Conservation (phyloP, 73 alveolate species). For the Stentor coeruleus region DNA sequence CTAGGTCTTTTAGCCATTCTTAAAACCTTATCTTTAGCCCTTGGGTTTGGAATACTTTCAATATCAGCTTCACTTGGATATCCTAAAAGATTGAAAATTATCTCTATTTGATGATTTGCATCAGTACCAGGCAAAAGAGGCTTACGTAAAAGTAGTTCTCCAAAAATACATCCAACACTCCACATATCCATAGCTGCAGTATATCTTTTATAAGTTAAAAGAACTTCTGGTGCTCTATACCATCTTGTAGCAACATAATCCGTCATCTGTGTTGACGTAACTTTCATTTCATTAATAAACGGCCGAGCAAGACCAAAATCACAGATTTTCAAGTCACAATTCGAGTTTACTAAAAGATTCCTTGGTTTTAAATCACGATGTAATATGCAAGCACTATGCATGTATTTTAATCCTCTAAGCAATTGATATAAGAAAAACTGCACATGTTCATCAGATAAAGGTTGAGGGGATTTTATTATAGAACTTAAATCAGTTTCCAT, state of each 20-base stretch:
- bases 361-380: conserved; percentile 62
- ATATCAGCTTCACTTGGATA: conserved; percentile 55
- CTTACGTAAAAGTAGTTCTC: conserved; percentile 72
- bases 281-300: conserved; percentile 31
- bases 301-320: conserved; percentile 40
- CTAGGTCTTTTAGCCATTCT: conserved; percentile 25
- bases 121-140: conserved; percentile 80
- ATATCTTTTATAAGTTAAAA: conserved; percentile 27
- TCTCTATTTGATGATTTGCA: conserved; percentile 61
- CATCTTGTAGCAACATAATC: conserved; percentile 39
- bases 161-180: conserved; percentile 90
- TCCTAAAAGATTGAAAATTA: conserved; percentile 75
- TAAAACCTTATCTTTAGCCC: conserved; percentile 18
- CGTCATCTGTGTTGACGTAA: conserved; percentile 22
- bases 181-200: conserved; percentile 60
- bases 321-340: conserved; percentile 37
- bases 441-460: conserved; percentile 65
- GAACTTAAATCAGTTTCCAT: conserved; percentile 80
- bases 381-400: conserved; percentile 74
- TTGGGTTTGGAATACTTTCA: conserved; percentile 21
- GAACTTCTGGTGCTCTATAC: conserved; percentile 43
- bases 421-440: conserved; percentile 68
- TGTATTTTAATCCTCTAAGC: conserved; percentile 77
- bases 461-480: conserved; percentile 57
- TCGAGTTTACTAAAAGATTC: conserved; percentile 29